These are phyloP conservation scores for Cyberlindnera petersonii DNA, from an alignment of 805 yeast species.

Conservation along the genomic window DNA sequence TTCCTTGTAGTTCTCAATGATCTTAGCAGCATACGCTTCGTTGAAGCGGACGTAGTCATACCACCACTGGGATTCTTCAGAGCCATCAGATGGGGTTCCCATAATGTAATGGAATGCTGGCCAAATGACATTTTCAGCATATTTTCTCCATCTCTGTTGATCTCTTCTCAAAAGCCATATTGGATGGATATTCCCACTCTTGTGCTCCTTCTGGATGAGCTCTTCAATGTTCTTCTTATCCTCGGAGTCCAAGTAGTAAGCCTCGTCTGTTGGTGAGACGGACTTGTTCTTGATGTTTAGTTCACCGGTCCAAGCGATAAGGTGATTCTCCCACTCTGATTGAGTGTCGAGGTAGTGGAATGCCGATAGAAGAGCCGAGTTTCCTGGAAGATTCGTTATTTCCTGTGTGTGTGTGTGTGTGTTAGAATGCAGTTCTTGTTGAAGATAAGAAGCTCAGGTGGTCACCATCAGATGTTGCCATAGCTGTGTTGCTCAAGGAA, in stretches of 20 bases:
- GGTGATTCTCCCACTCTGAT: slow-evolving; percentile 81
- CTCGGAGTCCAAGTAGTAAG: slow-evolving; percentile 51
- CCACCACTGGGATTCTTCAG: slow-evolving; percentile 75
- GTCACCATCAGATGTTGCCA: background rate
- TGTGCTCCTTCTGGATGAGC: slow-evolving; percentile 43
- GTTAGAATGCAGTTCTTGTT: slow-evolving; percentile 3
- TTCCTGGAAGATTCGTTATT: slow-evolving; percentile 68
- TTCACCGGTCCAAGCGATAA: slow-evolving; percentile 97
- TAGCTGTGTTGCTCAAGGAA: too few species aligned
- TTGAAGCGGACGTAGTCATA: slow-evolving; percentile 86
- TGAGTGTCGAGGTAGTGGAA: slow-evolving; percentile 58
- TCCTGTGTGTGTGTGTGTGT: slow-evolving; percentile 2
- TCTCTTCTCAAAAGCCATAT: slow-evolving; percentile 82
- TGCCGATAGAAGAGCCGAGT: slow-evolving; percentile 79
- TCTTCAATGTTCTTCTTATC: slow-evolving; percentile 51
- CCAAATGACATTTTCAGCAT: slow-evolving; percentile 90
- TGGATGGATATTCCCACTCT: slow-evolving; percentile 63
- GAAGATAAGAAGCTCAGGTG: slow-evolving; percentile 1
- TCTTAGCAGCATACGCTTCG: slow-evolving; percentile 81
- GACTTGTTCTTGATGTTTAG: slow-evolving; percentile 32
- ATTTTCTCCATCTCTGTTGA: slow-evolving; percentile 80
- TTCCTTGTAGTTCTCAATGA: slow-evolving; percentile 66
- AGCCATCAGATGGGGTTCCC: slow-evolving; percentile 65
- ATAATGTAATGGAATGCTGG: slow-evolving; percentile 93
- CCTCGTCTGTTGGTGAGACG: slow-evolving; percentile 41